Evolutionary conservation across 2,329 filamentous ascomycete species (phyloP), one percentile per base, ranked within the genome.

Genomic region (Pestalotiopsis sp.): DNA sequence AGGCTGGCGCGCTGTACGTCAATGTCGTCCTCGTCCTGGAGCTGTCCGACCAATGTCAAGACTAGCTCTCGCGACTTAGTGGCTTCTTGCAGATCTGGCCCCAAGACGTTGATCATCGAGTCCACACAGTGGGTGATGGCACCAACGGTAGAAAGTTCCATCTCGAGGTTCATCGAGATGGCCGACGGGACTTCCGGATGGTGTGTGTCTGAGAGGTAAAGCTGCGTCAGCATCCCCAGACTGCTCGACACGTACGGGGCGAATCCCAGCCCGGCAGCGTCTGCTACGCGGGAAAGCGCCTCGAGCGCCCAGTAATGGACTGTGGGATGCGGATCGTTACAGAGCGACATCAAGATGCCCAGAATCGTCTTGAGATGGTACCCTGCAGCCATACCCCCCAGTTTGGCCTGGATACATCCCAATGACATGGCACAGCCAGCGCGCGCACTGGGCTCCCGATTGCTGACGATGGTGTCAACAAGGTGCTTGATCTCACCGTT

Each of bases 291-390:
- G 2, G 93, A 91, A 38, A 99, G 81, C 11, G 94, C 95, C 78
- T 98, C 94, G 59, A 99, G 84, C 2, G 97, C 95, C 94, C 95
- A 98, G 78, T 95, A 97, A 80, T 99, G 96, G 9, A 99, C 96
- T 0, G 93, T 91, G 0, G 96, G 95, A 78, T 99, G 96, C 23
- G 95, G 93, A 76, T 99, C 96, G 74, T 95, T 97, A 79, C 94
- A 95, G 11, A 99, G 86, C 7, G 96, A 98, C 92, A 98, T 97
- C n/a, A 99, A 84, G 52, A 99, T 97, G 20, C 95, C 93, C n/a
- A 98, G 88, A 64, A 99, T 98, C 1, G 94, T 98, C 83, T 98
- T 98, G 65, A 99, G 86, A 78, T 99, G 96, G 75, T 96, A 94
- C 3, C 95, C 94, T 67, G 96, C 96, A 66, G 96, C 96, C 95